A percentile compares a stretch with the other conserved stretches of the same genome.
These are phyloP conservation scores for Magnolia sinica DNA, from an alignment of 164 flowering plant genomes.

Conservation along the genomic window DNA sequence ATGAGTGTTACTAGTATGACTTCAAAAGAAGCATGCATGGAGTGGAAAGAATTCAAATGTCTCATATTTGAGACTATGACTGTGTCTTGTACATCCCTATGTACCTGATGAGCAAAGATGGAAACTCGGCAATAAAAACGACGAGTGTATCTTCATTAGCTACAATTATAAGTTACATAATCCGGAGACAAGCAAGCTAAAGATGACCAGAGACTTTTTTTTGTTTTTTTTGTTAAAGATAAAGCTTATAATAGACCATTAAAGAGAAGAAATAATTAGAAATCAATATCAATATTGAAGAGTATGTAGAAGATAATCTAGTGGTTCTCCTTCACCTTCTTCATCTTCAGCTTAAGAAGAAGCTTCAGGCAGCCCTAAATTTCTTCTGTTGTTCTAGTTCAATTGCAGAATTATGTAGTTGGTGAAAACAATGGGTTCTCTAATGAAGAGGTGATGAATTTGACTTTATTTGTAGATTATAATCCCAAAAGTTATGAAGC, in stretches of 20 bases:
- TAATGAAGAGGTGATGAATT: not conserved
- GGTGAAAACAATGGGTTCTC: not conserved
- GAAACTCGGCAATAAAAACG: not conserved
- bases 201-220: not conserved
- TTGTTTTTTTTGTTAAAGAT: too few species aligned
- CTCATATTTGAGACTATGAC: not conserved
- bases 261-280: not conserved
- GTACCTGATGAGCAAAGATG: not conserved
- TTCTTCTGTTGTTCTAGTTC: too few species aligned
- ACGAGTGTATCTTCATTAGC: not conserved
- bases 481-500: not conserved
- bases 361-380: not conserved
- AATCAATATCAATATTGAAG: not conserved
- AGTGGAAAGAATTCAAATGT: not conserved
- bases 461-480: too few species aligned
- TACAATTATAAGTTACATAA: not conserved
- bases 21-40: not conserved
- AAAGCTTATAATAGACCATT: not conserved
- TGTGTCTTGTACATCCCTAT: not conserved
- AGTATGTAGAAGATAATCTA: not conserved
- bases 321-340: too few species aligned
- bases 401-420: not conserved
- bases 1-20: too few species aligned
- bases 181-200: not conserved
- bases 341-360: too few species aligned